These are phyloP conservation scores for Kazachstania viticola DNA, from an alignment of 805 yeast species.

Conservation along the genomic window DNA sequence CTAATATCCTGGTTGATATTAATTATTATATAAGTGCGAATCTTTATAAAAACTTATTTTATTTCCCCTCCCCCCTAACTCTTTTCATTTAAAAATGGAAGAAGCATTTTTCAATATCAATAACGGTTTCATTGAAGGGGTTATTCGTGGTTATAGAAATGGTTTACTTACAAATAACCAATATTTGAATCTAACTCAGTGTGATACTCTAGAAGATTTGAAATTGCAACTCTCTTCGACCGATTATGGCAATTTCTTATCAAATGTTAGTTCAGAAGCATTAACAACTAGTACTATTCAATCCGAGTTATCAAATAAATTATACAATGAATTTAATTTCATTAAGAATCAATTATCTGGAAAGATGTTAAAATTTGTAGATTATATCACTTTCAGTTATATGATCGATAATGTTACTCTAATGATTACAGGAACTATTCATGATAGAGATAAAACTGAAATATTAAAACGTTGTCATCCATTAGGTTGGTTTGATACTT, in stretches of 20 bases:
- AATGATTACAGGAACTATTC: conserved; percentile 94
- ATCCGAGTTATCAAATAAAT: conserved; percentile 58
- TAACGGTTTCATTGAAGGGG: conserved; percentile 84
- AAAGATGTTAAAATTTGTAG: conserved; percentile 66
- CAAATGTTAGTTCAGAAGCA: conserved; percentile 66
- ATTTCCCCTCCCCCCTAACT: too few relatives aligned
- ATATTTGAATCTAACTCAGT: conserved; percentile 87
- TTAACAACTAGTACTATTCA: conserved; percentile 81
- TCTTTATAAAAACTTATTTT: too few relatives aligned
- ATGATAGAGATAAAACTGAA: conserved; percentile 84
- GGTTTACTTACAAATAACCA: conserved; percentile 70
- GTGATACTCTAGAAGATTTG: conserved; percentile 89
- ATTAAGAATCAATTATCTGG: conserved; percentile 75
- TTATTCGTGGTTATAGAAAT: conserved; percentile 86
- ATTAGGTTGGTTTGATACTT: conserved; percentile 95
- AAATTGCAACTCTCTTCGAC: conserved; percentile 91
- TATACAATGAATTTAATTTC: conserved; percentile 77
- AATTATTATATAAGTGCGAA: too few relatives aligned
- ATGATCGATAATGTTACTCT: conserved; percentile 96
- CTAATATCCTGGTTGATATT: too few relatives aligned
- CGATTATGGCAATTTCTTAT: conserved; percentile 84
- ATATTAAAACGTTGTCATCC: conserved; percentile 90
- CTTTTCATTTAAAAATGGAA: conserved; percentile 61
- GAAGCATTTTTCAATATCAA: conserved; percentile 87
- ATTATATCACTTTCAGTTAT: conserved; percentile 87